These are phyloP conservation scores for Aspergillus baeticus DNA, from an alignment of 495 filamentous ascomycete species.

Conservation along the genomic window DNA sequence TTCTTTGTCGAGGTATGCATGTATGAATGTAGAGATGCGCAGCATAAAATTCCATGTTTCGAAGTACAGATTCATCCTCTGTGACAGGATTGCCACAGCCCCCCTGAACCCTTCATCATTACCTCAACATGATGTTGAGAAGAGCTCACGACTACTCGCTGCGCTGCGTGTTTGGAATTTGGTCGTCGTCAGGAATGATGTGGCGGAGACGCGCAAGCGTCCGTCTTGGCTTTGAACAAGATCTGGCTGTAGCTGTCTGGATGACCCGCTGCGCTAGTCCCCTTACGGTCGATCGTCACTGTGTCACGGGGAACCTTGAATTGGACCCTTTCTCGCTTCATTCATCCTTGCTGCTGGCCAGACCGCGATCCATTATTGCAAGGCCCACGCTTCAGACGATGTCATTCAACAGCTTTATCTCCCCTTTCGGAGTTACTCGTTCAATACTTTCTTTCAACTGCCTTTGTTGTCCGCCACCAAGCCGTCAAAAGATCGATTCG, in stretches of 20 bases:
- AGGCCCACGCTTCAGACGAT: no score
- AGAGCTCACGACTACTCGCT: no score
- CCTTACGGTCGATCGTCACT: neutral
- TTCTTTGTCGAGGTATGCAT: neutral
- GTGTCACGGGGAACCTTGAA: slow-evolving; percentile 17
- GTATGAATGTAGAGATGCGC: neutral
- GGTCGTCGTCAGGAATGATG: slow-evolving; percentile 15
- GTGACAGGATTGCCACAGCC: neutral
- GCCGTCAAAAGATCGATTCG: no score
- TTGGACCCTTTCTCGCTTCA: neutral
- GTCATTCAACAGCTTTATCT: no score
- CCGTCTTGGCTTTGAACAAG: slow-evolving; percentile 41
- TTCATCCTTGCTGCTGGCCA: neutral
- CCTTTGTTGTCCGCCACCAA: no score
- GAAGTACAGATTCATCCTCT: neutral
- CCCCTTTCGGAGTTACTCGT: no score
- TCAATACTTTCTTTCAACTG: no score
- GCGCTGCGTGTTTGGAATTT: neutral
- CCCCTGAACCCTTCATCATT: neutral
- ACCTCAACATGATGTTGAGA: slow-evolving; percentile 7
- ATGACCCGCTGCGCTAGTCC: slow-evolving; percentile 25
- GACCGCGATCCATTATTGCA: neutral
- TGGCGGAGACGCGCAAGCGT: slow-evolving; percentile 49
- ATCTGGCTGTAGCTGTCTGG: slow-evolving; percentile 36
- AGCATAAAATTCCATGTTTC: neutral